phyloP scores from a whole-genome alignment of 2,329 filamentous ascomycete genomes.

The Stemphylium beticola region DNA sequence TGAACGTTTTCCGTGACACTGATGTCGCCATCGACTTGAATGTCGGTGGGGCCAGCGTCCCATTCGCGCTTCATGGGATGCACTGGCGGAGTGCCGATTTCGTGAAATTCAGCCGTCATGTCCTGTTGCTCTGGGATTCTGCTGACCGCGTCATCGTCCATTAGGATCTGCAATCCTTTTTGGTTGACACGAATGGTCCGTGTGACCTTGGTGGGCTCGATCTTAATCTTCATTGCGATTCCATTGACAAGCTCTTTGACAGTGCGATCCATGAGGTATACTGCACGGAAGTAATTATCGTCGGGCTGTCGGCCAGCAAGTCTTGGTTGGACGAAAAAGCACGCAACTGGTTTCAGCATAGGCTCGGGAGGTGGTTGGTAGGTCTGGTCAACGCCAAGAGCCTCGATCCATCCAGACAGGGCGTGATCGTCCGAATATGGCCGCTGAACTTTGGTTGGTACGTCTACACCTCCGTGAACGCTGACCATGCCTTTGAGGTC shows the following conservation, averaged over 20 bases:
- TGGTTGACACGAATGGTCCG: slow-evolving; percentile 75
- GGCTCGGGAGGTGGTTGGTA: slow-evolving; percentile 82
- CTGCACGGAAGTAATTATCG: slow-evolving; percentile 77
- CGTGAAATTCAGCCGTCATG: slow-evolving; percentile 75
- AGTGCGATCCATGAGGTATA: slow-evolving; percentile 82
- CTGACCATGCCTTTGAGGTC: slow-evolving; percentile 56
- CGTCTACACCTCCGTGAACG: slow-evolving; percentile 55
- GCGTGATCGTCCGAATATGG: slow-evolving; percentile 67
- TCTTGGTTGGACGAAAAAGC: slow-evolving; percentile 78
- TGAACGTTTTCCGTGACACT: slow-evolving; percentile 51
- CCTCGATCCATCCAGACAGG: slow-evolving; percentile 85
- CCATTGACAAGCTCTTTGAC: slow-evolving; percentile 74
- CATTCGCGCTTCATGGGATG: slow-evolving; percentile 59
- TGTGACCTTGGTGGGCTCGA: slow-evolving; percentile 74
- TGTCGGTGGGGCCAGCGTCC: slow-evolving; percentile 56
- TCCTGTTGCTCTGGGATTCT: slow-evolving; percentile 90
- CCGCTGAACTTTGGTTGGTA: slow-evolving; percentile 62
- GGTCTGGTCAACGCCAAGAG: slow-evolving; percentile 82
- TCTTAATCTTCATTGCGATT: slow-evolving; percentile 78
- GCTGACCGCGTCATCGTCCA: slow-evolving; percentile 88
- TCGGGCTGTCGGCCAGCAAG: slow-evolving; percentile 56
- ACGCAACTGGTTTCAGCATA: slow-evolving; percentile 77
- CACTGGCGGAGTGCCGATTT: slow-evolving; percentile 59
- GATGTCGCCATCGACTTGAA: slow-evolving; percentile 58
- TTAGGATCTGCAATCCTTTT: slow-evolving; percentile 78